Conservation (phyloP, 192 early-diverging fungal species). For the Coemansia sp. region DNA sequence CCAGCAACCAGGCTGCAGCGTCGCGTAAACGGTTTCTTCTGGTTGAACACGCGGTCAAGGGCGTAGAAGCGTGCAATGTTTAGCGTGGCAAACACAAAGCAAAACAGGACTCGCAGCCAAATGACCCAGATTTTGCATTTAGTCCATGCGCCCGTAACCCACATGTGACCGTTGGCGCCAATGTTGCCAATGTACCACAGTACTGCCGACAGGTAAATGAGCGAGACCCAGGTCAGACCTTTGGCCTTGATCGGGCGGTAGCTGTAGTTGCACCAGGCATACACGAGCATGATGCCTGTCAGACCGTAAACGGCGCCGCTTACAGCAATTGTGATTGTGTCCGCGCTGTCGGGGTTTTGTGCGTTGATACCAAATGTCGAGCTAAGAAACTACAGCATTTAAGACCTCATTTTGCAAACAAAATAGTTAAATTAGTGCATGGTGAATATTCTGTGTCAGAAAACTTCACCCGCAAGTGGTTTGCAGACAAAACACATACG, state of each 20-base stretch:
- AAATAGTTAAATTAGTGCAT: not conserved
- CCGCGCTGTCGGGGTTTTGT: constrained; percentile 1
- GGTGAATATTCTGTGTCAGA: too few species aligned
- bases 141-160: constrained; percentile 14
- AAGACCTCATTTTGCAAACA: too few species aligned
- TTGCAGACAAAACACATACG: not conserved
- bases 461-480: not conserved
- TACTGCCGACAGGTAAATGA: constrained; percentile 13
- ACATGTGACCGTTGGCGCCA: constrained; percentile 27
- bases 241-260: constrained; percentile 42
- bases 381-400: constrained; percentile 1
- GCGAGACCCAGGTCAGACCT: constrained; percentile 20
- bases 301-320: constrained; percentile 19
- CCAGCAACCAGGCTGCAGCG: constrained; percentile 3
- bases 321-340: constrained; percentile 14
- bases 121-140: constrained; percentile 35
- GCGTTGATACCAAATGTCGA: not conserved
- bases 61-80: constrained; percentile 40
- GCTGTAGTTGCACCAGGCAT: constrained; percentile 35
- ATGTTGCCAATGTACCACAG: constrained; percentile 38
- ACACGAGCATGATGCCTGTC: constrained; percentile 23
- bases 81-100: constrained; percentile 24
- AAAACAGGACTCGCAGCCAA: constrained; percentile 38
- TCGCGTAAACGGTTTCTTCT: constrained; percentile 33
- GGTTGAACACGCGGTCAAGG: constrained; percentile 45